phyloP scores from a whole-genome alignment of 495 filamentous ascomycete genomes.

The Penicillium malachiteum region DNA sequence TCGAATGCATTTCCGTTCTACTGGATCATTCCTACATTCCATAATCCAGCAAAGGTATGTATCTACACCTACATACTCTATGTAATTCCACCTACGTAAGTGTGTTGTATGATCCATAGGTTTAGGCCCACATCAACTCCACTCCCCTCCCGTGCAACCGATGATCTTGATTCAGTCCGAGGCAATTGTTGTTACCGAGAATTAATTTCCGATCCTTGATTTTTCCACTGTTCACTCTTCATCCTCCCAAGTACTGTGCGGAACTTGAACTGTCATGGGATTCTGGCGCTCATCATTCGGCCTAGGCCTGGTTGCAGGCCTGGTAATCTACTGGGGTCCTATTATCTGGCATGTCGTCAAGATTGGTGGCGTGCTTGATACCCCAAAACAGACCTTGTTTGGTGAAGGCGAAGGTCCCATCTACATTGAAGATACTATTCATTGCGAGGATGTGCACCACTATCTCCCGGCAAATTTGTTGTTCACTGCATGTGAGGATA shows the following conservation, averaged over 20 bases:
- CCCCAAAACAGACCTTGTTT: constrained; percentile 26
- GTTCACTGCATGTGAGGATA: constrained; percentile 58
- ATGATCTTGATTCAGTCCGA: too few relatives aligned
- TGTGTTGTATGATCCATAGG: too few relatives aligned
- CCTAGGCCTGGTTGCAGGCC: constrained; percentile 32
- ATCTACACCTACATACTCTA: too few relatives aligned
- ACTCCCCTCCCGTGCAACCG: too few relatives aligned
- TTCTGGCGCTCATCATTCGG: constrained; percentile 18
- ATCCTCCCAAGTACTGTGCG: too few relatives aligned
- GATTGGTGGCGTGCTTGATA: constrained; percentile 31
- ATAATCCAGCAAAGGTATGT: too few relatives aligned
- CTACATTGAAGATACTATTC: constrained; percentile 50
- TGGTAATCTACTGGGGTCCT: constrained; percentile 33
- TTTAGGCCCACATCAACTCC: too few relatives aligned
- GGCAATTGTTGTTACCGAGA: too few relatives aligned
- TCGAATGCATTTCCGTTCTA: constrained; percentile 1
- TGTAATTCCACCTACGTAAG: too few relatives aligned
- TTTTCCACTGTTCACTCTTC: too few relatives aligned
- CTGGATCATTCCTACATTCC: too few relatives aligned
- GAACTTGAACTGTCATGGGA: constrained; percentile 18
- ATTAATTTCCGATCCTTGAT: too few relatives aligned
- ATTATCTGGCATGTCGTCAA: constrained; percentile 28
- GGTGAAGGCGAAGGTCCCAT: constrained; percentile 35
- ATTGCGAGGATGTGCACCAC: constrained; percentile 62
- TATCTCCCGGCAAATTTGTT: constrained; percentile 47